Conservation (phyloP, 805 yeast genomes). For the Candida krabiensis region DNA sequence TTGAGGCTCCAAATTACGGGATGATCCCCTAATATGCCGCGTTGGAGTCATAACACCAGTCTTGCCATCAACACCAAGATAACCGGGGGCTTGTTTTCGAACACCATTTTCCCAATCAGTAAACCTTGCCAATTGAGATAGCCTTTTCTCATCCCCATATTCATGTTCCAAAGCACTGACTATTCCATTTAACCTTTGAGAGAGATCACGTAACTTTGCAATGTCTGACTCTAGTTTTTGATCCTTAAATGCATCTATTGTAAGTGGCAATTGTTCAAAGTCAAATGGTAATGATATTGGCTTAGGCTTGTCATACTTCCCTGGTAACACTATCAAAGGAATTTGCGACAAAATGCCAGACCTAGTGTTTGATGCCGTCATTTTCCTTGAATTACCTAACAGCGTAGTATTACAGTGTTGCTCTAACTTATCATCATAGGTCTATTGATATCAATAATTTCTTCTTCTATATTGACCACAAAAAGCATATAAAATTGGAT, state of each 20-base stretch:
- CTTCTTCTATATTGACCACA: no score
- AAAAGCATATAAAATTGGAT: no score
- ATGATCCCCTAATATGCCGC: no score
- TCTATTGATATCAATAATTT: no score
- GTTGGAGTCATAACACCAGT: conserved; percentile 29
- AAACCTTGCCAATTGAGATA: conserved; percentile 7
- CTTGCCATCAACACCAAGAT: conserved; percentile 23
- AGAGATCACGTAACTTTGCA: conserved; percentile 7
- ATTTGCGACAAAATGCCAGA: conserved; percentile 28
- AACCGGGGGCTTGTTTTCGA: conserved; percentile 28
- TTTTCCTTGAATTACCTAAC: no score
- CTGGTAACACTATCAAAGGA: conserved; percentile 29
- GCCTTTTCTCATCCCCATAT: conserved; percentile 5
- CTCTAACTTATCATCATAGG: no score
- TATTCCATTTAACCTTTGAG: conserved; percentile 3
- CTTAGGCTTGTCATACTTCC: conserved; percentile 21
- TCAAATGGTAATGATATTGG: conserved; percentile 29
- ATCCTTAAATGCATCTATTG: conserved; percentile 9
- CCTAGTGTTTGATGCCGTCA: conserved; percentile 7
- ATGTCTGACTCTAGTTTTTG: conserved; percentile 4
- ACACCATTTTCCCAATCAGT: conserved; percentile 24
- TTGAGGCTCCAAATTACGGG: no score
- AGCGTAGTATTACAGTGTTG: no score
- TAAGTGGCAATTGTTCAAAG: conserved; percentile 14
- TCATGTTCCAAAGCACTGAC: conserved; percentile 3